A percentile compares a stretch with the other conserved stretches of the same genome.
These are phyloP conservation scores for Apophysomyces ossiformis DNA, from an alignment of 371 early-diverging fungal species.

Conservation along the genomic window DNA sequence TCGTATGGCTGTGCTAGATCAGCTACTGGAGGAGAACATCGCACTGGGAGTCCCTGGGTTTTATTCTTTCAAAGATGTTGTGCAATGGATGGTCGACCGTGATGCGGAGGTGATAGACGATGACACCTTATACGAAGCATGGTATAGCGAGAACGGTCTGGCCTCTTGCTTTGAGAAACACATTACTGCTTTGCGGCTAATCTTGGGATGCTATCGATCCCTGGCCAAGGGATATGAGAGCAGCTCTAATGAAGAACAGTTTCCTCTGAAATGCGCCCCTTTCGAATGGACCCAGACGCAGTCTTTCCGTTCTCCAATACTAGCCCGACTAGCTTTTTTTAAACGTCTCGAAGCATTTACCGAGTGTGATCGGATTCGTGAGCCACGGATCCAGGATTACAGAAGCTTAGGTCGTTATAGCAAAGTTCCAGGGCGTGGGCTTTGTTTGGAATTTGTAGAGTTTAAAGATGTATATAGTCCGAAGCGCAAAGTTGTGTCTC, in stretches of 20 bases:
- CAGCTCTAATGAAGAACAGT: constrained; percentile 13
- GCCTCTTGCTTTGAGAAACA: neutral
- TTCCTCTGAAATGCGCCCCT: constrained; percentile 26
- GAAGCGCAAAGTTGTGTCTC: neutral
- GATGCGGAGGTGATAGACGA: neutral
- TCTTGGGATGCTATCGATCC: constrained; percentile 20
- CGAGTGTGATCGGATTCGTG: constrained; percentile 29
- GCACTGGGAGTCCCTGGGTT: constrained; percentile 42
- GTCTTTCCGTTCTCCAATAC: constrained; percentile 19
- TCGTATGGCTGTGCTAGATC: constrained; percentile 31
- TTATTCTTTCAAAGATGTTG: constrained; percentile 31
- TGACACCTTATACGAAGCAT: neutral
- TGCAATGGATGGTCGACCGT: constrained; percentile 25
- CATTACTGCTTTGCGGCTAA: neutral
- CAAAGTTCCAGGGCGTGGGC: constrained; percentile 2
- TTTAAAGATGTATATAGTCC: constrained; percentile 5
- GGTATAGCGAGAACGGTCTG: neutral
- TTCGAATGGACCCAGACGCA: constrained; percentile 32
- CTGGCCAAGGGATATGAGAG: constrained; percentile 19
- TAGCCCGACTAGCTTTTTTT: constrained; percentile 43
- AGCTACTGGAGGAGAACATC: constrained; percentile 36
- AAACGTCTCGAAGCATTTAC: constrained; percentile 40
- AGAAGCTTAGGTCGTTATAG: constrained; percentile 12
- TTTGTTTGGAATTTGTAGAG: constrained; percentile 21
- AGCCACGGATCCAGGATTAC: constrained; percentile 33